Percentiles rank a stretch among this genome's conserved stretches.
Conservation (phyloP, 1,284 basidiomycete species). For the Butyriboletus regius region DNA sequence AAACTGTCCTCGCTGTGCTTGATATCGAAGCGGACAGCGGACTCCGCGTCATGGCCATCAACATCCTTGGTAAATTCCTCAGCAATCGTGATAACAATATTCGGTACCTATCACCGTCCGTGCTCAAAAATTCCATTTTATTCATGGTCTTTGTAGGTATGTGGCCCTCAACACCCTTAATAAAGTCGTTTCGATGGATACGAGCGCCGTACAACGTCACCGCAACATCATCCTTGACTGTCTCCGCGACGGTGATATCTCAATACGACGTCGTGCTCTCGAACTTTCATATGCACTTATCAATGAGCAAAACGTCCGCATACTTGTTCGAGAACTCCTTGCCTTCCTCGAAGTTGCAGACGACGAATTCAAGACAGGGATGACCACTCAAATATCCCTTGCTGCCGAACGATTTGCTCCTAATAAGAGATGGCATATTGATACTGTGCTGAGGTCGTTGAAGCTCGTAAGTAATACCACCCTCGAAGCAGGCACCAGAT, state of each 20-base stretch:
- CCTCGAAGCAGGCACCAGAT: neutral
- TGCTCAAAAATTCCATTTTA: neutral
- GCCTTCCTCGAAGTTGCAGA: slow-evolving; percentile 97
- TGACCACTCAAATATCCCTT: slow-evolving; percentile 95
- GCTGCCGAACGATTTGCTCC: slow-evolving; percentile 96
- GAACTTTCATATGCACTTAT: slow-evolving; percentile 97
- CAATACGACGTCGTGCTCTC: slow-evolving; percentile 90
- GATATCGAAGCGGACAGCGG: slow-evolving; percentile 97
- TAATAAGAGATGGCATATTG: slow-evolving; percentile 98
- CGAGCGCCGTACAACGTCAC: slow-evolving; percentile 95
- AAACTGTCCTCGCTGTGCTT: slow-evolving; percentile 94
- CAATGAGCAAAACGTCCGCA: slow-evolving; percentile 89
- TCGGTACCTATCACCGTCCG: slow-evolving; percentile 46
- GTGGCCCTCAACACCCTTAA: slow-evolving; percentile 97
- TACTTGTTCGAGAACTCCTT: slow-evolving; percentile 86
- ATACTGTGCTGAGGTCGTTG: slow-evolving; percentile 88
- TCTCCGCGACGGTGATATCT: slow-evolving; percentile 96
- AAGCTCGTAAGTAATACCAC: slow-evolving; percentile 62
- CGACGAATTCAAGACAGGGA: slow-evolving; percentile 95
- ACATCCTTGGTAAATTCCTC: slow-evolving; percentile 97
- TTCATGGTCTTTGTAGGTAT: slow-evolving; percentile 53
- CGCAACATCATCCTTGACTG: slow-evolving; percentile 98
- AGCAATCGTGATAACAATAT: slow-evolving; percentile 99
- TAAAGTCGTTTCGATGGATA: slow-evolving; percentile 97
- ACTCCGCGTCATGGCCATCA: slow-evolving; percentile 97